These are phyloP conservation scores for Ilex asprella DNA, from an alignment of 257 asterid species.

Conservation along the genomic window DNA sequence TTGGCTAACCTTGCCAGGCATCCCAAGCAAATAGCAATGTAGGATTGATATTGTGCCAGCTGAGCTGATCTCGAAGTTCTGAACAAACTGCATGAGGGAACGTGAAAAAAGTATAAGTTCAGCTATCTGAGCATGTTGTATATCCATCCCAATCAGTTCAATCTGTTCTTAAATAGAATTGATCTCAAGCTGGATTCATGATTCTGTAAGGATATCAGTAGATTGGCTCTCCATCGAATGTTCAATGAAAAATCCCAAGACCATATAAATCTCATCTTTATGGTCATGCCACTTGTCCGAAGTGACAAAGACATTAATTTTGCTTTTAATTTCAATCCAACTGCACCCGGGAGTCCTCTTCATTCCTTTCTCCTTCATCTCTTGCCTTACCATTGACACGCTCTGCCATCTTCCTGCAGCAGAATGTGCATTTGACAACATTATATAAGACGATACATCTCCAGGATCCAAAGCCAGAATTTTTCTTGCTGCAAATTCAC, in stretches of 20 bases:
- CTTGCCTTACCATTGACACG: constrained; percentile 36
- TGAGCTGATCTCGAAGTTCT: no score
- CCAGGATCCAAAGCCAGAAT: constrained; percentile 61
- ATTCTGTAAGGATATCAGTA: background rate
- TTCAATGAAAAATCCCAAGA: constrained; percentile 27
- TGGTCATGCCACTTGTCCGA: constrained; percentile 43
- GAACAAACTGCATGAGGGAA: no score
- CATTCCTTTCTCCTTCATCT: constrained; percentile 58
- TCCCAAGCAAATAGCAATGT: no score
- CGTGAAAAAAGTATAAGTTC: no score
- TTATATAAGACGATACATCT: constrained; percentile 83
- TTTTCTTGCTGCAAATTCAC: constrained; percentile 46
- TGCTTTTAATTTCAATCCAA: constrained; percentile 63
- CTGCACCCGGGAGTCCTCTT: constrained; percentile 69
- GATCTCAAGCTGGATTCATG: no score
- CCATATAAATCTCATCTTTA: constrained; percentile 33
- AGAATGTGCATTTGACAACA: constrained; percentile 81
- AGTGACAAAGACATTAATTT: constrained; percentile 58
- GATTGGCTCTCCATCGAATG: constrained; percentile 28
- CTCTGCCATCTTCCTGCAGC: constrained; percentile 75
- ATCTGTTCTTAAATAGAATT: no score
- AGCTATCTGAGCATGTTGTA: no score
- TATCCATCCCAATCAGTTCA: no score
- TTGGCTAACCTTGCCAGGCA: no score
- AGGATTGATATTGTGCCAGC: no score